A percentile compares a stretch with the other conserved stretches of the same genome.
phyloP scores from a whole-genome alignment of 2,329 filamentous ascomycete species.

The Tolypocladium amazonense region DNA sequence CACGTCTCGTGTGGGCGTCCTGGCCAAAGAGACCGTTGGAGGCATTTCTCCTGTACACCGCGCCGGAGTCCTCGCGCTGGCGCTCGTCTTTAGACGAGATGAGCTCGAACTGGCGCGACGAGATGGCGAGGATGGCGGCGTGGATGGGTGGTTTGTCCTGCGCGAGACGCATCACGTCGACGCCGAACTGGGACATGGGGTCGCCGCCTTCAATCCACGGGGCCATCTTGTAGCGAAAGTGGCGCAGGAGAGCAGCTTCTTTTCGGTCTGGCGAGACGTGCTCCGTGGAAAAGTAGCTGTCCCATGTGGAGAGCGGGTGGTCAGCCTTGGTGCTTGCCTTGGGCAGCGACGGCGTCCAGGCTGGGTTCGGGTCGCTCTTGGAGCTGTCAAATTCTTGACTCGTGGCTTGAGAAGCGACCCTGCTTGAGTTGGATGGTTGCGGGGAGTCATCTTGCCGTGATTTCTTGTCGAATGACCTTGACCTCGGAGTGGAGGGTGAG shows the following conservation, averaged over 20 bases:
- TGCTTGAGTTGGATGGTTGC: background rate
- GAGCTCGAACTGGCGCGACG: slow-evolving; percentile 4
- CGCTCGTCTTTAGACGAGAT: background rate
- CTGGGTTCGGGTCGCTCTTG: background rate
- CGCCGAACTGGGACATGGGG: slow-evolving; percentile 4
- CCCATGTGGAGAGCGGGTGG: slow-evolving; percentile 6
- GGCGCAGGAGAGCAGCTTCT: slow-evolving; percentile 6
- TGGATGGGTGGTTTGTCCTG: slow-evolving; percentile 1
- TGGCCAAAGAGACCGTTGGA: background rate
- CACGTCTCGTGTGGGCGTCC: background rate
- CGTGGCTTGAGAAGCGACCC: background rate
- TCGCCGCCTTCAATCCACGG: slow-evolving; percentile 12
- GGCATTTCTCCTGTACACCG: background rate
- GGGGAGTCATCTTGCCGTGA: background rate
- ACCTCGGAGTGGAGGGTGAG: background rate
- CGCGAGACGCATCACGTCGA: slow-evolving; percentile 8
- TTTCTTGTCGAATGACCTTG: background rate
- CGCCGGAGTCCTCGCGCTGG: background rate
- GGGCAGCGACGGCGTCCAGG: background rate
- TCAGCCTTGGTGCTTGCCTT: background rate
- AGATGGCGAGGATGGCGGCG: slow-evolving; percentile 3
- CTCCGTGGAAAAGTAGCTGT: slow-evolving; percentile 8
- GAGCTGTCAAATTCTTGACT: background rate
- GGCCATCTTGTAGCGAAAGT: slow-evolving; percentile 10
- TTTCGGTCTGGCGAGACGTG: slow-evolving; percentile 1